These are phyloP conservation scores for Neurospora tetraspora DNA, from an alignment of 495 filamentous ascomycete species.

Conservation along the genomic window DNA sequence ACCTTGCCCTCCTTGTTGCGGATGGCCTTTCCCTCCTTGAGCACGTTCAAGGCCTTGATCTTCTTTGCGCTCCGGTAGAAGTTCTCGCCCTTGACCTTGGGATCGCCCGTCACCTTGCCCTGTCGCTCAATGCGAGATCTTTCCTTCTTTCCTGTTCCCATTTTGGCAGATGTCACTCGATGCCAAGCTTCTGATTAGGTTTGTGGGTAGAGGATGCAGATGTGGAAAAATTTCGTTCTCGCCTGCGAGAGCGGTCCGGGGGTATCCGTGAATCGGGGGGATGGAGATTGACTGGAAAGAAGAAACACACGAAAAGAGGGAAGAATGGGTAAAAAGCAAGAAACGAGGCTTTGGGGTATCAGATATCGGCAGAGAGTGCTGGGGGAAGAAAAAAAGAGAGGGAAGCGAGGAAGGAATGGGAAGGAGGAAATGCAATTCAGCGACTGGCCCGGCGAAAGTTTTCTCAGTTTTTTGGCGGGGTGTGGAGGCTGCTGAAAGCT, in stretches of 20 bases:
- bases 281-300: background rate
- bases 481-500: background rate
- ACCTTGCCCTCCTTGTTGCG: conserved; percentile 66
- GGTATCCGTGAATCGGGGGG: background rate
- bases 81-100: conserved; percentile 79
- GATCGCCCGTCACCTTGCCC: conserved; percentile 76
- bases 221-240: background rate
- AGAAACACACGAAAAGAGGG: background rate
- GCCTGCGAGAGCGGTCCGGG: background rate
- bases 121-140: conserved; percentile 63
- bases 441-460: conserved; percentile 1
- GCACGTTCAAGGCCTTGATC: conserved; percentile 74
- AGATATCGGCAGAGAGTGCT: background rate
- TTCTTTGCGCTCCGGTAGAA: conserved; percentile 63
- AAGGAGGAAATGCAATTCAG: background rate
- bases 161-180: conserved; percentile 27
- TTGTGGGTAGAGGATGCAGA: background rate
- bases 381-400: conserved; percentile 13
- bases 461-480: background rate
- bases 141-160: conserved; percentile 94
- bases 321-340: background rate
- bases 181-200: conserved; percentile 1
- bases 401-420: conserved; percentile 3
- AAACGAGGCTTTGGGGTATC: background rate
- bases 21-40: conserved; percentile 66